These are phyloP conservation scores for Penicillium cinerascens DNA, from an alignment of 495 filamentous ascomycete genomes.

Conservation along the genomic window DNA sequence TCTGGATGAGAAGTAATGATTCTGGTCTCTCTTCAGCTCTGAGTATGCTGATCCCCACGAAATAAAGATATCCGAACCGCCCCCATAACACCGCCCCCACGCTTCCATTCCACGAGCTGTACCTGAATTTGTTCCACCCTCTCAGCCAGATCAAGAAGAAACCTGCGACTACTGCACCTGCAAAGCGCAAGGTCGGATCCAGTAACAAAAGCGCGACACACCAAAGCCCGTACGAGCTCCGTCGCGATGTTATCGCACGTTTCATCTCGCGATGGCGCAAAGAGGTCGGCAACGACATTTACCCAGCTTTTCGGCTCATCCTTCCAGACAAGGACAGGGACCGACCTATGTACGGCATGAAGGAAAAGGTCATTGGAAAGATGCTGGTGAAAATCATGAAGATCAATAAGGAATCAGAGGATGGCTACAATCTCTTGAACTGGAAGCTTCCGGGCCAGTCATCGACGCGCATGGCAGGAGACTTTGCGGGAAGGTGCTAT, in stretches of 20 bases:
- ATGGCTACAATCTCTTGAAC: conserved; percentile 79
- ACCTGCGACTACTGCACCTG: conserved; percentile 47
- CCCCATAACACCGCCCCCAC: conserved; percentile 77
- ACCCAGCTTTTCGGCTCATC: conserved; percentile 88
- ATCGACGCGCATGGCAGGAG: conserved; percentile 66
- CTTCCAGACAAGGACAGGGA: conserved; percentile 93
- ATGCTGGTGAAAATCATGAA: conserved; percentile 87
- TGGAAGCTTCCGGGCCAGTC: conserved; percentile 86
- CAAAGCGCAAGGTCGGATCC: conserved; percentile 52
- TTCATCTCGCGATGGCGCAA: conserved; percentile 88
- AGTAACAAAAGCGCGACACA: conserved; percentile 48
- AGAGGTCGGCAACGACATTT: conserved; percentile 87
- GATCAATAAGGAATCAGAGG: conserved; percentile 87
- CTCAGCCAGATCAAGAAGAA: conserved; percentile 81
- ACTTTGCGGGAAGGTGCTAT: conserved; percentile 85
- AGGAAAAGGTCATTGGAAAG: conserved; percentile 87
- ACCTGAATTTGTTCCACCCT: conserved; percentile 76
- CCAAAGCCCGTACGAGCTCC: conserved; percentile 74
- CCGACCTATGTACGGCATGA: conserved; percentile 89
- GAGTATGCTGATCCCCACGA: conserved; percentile 21
- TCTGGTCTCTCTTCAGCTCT: neutral
- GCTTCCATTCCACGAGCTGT: conserved; percentile 79
- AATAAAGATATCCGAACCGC: conserved; percentile 71
- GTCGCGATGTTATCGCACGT: conserved; percentile 79
- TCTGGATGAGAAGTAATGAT: conserved; percentile 60